A percentile compares a stretch with the other conserved stretches of the same genome.
These are phyloP conservation scores for Colletotrichum sp. DNA, from an alignment of 2,329 filamentous ascomycete species.

Conservation along the genomic window DNA sequence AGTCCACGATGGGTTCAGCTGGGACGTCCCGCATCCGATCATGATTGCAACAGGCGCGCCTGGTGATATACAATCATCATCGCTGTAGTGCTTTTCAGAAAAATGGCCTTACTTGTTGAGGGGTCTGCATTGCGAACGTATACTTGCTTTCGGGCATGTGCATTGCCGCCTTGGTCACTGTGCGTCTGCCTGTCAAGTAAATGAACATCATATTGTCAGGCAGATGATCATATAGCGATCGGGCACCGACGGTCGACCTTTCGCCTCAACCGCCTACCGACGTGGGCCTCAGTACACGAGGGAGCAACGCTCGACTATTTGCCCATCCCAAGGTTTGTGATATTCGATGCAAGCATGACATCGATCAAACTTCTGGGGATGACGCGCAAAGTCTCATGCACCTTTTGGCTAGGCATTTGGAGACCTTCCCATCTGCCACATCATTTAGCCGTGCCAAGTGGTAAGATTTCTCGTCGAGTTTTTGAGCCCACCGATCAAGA, in stretches of 20 bases:
- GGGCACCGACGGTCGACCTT: neutral
- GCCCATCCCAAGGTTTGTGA: neutral
- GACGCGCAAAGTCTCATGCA: neutral
- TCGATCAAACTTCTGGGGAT: neutral
- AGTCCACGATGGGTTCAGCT: neutral
- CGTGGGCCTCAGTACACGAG: neutral
- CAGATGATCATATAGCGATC: neutral
- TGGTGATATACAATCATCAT: neutral
- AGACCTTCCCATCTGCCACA: neutral
- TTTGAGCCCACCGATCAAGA: neutral
- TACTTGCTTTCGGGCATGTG: neutral
- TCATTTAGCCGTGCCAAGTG: neutral
- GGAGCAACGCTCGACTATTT: neutral
- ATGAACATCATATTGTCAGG: neutral
- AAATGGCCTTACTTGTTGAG: neutral
- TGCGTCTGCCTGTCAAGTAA: neutral
- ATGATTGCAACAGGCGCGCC: neutral
- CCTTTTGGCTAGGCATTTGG: neutral
- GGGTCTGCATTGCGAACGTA: neutral
- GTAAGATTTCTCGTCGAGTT: neutral
- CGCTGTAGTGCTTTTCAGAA: neutral
- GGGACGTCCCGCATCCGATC: neutral
- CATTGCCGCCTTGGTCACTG: neutral
- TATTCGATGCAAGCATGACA: neutral
- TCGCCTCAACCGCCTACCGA: neutral